Percentiles rank a stretch among this genome's conserved stretches.
These are phyloP conservation scores for Flaveria trinervia DNA, from an alignment of 129 eudicot species.

Conservation along the genomic window DNA sequence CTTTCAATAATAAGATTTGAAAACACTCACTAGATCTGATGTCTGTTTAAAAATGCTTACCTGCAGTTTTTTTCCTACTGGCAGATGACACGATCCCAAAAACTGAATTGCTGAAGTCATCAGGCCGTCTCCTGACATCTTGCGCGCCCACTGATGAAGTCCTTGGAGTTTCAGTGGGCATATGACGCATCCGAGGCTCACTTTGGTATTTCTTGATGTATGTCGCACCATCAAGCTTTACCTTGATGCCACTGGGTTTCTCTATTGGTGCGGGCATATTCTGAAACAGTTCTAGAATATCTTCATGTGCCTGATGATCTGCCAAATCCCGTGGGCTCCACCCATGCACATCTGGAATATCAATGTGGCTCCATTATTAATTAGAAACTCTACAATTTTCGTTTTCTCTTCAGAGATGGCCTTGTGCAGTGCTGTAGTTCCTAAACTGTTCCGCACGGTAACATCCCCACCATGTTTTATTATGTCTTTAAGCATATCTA, in stretches of 20 bases:
- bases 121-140: constrained; percentile 35
- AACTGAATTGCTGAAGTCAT: constrained; percentile 59
- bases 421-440: constrained; percentile 81
- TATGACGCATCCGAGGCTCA: constrained; percentile 48
- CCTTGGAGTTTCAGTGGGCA: constrained; percentile 24
- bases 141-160: constrained; percentile 27
- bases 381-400: constrained; percentile 60
- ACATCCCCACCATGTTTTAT: constrained; percentile 66
- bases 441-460: constrained; percentile 42
- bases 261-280: constrained; percentile 31
- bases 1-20: too few species aligned
- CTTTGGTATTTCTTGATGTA: constrained; percentile 60
- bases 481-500: constrained; percentile 62
- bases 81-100: constrained; percentile 70
- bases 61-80: constrained; percentile 36
- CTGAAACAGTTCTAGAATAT: constrained; percentile 50
- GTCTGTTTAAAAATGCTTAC: constrained; percentile 31
- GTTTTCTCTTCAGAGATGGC: constrained; percentile 65
- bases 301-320: constrained; percentile 67
- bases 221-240: constrained; percentile 35
- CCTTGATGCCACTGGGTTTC: constrained; percentile 9
- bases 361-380: constrained; percentile 68
- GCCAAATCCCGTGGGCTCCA: constrained; percentile 88
- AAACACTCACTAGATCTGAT: too few species aligned
- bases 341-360: constrained; percentile 67